Conservation (phyloP, 495 filamentous ascomycete genomes). For the Penicillium chermesinum region DNA sequence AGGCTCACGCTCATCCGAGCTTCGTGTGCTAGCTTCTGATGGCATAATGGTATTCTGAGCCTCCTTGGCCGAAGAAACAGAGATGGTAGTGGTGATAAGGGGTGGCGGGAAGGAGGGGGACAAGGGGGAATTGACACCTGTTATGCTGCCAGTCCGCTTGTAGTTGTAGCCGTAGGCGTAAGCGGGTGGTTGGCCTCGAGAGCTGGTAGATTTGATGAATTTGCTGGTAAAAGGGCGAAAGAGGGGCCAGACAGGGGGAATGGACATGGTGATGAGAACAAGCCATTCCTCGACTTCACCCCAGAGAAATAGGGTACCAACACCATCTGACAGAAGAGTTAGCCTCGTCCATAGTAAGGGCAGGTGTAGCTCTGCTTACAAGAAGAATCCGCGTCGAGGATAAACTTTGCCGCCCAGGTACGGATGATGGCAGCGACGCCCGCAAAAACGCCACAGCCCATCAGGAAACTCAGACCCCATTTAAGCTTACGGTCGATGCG, state of each 20-base stretch:
- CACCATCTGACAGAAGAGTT: slow-evolving; percentile 13
- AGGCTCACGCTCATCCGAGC: slow-evolving; percentile 6
- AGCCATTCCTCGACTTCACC: slow-evolving; percentile 26
- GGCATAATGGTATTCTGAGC: slow-evolving; percentile 1
- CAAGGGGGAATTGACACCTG: slow-evolving; percentile 7
- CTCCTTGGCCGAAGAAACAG: slow-evolving; percentile 14
- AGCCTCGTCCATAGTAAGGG: background rate
- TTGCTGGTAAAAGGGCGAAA: slow-evolving; percentile 21
- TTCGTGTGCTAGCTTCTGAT: slow-evolving; percentile 6
- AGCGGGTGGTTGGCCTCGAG: slow-evolving; percentile 8
- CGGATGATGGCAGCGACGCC: slow-evolving; percentile 23
- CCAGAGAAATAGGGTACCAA: slow-evolving; percentile 21
- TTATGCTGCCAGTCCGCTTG: slow-evolving; percentile 3
- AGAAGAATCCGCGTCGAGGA: slow-evolving; percentile 19
- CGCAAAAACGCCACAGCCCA: slow-evolving; percentile 24
- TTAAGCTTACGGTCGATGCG: slow-evolving; percentile 24
- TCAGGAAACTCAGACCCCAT: slow-evolving; percentile 25
- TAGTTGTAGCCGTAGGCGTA: slow-evolving; percentile 4
- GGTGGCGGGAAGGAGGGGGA: slow-evolving; percentile 14
- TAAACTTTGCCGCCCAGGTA: slow-evolving; percentile 24
- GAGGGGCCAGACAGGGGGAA: slow-evolving; percentile 24
- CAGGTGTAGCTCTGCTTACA: slow-evolving; percentile 7
- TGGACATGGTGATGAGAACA: slow-evolving; percentile 26
- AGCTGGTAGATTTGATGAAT: slow-evolving; percentile 19
- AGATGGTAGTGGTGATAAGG: slow-evolving; percentile 21